phyloP scores from a whole-genome alignment of 2,329 filamentous ascomycete genomes.

The Whalleya microplaca region DNA sequence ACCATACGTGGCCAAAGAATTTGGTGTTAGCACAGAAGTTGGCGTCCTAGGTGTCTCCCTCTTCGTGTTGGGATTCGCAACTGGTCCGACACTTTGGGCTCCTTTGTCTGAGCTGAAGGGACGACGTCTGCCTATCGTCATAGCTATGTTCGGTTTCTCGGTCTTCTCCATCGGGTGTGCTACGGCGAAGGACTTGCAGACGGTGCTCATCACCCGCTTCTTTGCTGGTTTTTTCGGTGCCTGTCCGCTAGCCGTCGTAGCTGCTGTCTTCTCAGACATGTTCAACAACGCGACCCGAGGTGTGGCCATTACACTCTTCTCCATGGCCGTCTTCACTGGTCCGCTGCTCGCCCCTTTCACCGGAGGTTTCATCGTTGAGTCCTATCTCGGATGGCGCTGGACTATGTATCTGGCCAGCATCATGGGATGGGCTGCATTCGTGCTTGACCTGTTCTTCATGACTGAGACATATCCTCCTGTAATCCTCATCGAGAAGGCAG shows the following conservation, averaged over 20 bases:
- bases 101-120: conserved; percentile 75
- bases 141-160: conserved; percentile 71
- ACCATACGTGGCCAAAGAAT: conserved; percentile 57
- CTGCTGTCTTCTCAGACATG: conserved; percentile 74
- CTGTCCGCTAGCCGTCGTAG: conserved; percentile 69
- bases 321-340: conserved; percentile 67
- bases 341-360: conserved; percentile 70
- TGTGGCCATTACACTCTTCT: conserved; percentile 60
- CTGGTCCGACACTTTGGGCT: conserved; percentile 68
- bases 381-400: conserved; percentile 73
- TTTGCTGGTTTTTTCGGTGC: conserved; percentile 75
- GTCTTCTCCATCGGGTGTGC: conserved; percentile 69
- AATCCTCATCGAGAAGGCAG: conserved; percentile 64
- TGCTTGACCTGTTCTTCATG: conserved; percentile 64
- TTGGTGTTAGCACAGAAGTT: conserved; percentile 64
- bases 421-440: conserved; percentile 65
- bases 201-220: conserved; percentile 72
- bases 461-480: conserved; percentile 72
- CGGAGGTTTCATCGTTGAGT: conserved; percentile 68
- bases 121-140: conserved; percentile 62
- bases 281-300: conserved; percentile 67
- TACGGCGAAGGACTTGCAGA: conserved; percentile 68
- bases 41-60: conserved; percentile 68
- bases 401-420: conserved; percentile 67
- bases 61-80: conserved; percentile 72